A percentile compares a stretch with the other conserved stretches of the same genome.
These are phyloP conservation scores for Hapsidospora chrysogenum DNA, from an alignment of 495 filamentous ascomycete genomes.

Conservation along the genomic window DNA sequence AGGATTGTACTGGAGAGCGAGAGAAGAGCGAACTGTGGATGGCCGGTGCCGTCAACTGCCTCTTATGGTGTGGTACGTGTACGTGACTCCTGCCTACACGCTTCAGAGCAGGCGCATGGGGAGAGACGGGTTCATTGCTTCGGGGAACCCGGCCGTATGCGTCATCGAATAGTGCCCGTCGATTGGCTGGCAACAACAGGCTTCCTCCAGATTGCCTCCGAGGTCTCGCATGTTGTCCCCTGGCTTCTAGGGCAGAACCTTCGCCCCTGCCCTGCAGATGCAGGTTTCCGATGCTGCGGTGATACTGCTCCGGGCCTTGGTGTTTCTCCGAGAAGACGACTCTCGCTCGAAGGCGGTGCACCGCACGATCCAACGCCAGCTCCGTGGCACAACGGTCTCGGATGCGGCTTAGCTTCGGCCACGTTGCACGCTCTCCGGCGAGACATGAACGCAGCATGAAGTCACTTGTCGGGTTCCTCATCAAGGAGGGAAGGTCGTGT, in stretches of 20 bases:
- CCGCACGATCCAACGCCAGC: constrained; percentile 67
- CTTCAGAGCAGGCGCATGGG: not conserved
- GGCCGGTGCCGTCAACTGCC: no score
- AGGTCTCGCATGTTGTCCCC: constrained; percentile 2
- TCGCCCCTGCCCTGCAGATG: not conserved
- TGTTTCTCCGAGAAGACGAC: constrained; percentile 70
- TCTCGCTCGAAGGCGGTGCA: constrained; percentile 54
- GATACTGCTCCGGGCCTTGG: constrained; percentile 31
- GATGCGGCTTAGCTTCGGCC: constrained; percentile 73
- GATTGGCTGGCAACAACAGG: constrained; percentile 10
- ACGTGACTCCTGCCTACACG: not conserved
- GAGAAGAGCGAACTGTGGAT: no score
- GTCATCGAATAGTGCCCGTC: not conserved
- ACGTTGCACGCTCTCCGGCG: constrained; percentile 71
- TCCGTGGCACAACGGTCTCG: constrained; percentile 76
- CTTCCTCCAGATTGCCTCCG: constrained; percentile 12
- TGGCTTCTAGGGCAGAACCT: no score
- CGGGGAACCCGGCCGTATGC: not conserved
- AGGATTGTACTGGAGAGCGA: no score
- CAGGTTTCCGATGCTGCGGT: not conserved
- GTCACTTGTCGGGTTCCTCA: constrained; percentile 77
- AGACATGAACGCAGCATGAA: constrained; percentile 69
- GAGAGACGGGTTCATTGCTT: not conserved
- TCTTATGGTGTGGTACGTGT: no score
- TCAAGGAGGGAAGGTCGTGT: constrained; percentile 54